Conservation (phyloP, 139 green algal genomes). For the Pleodorina starrii region DNA sequence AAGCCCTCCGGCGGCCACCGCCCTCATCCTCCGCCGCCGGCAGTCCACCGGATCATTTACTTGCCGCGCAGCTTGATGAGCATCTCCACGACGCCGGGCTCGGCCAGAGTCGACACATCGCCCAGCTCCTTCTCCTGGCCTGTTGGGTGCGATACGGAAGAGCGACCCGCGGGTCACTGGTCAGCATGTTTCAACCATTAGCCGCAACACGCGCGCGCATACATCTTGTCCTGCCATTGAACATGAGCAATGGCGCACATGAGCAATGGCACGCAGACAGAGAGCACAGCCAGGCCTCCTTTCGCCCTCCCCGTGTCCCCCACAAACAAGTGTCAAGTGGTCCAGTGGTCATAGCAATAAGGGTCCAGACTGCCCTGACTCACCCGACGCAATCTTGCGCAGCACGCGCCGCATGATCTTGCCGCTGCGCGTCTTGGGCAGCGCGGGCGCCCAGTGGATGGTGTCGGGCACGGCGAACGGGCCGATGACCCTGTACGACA, state of each 20-base stretch:
- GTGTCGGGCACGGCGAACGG: constrained; percentile 95
- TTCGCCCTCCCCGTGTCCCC: too few species aligned
- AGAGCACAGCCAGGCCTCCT: neutral
- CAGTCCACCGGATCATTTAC: too few species aligned
- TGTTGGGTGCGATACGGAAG: neutral
- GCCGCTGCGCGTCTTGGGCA: constrained; percentile 94
- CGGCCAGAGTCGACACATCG: constrained; percentile 87
- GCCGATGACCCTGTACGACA: constrained; percentile 70
- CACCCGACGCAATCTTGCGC: constrained; percentile 84
- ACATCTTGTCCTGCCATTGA: too few species aligned
- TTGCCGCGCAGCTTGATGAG: constrained; percentile 73
- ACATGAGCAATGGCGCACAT: neutral
- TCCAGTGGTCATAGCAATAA: too few species aligned
- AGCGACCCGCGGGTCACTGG: neutral
- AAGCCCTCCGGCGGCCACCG: too few species aligned
- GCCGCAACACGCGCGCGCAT: too few species aligned
- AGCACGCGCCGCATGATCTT: constrained; percentile 96
- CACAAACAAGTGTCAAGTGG: too few species aligned
- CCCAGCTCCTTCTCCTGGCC: constrained; percentile 78
- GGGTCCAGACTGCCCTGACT: too few species aligned
- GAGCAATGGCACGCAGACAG: neutral
- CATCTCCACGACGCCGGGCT: constrained; percentile 86
- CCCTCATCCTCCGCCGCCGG: too few species aligned
- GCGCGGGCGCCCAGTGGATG: constrained; percentile 90
- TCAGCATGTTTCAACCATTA: too few species aligned